Percentiles rank a stretch among this genome's conserved stretches.
Conservation (phyloP, 345 rosid species). For the Lumnitzera racemosa region DNA sequence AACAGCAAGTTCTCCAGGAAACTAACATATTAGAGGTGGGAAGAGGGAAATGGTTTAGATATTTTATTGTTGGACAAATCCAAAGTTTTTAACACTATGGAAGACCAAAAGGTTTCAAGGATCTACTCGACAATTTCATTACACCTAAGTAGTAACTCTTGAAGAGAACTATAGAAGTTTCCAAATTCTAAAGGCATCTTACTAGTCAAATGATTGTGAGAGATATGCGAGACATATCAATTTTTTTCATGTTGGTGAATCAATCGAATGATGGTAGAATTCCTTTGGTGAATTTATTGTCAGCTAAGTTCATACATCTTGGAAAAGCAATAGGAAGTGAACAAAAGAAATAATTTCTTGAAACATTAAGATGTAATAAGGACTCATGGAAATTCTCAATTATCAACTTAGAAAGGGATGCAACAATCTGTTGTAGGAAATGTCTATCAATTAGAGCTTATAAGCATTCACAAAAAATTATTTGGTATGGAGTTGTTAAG, state of each 20-base stretch:
- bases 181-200: constrained; percentile 78
- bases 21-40: constrained; percentile 40
- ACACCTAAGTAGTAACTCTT: constrained; percentile 46
- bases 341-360: too few relatives aligned
- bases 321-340: constrained; percentile 44
- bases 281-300: constrained; percentile 54
- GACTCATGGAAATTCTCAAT: too few relatives aligned
- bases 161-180: constrained; percentile 52
- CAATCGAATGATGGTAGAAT: constrained; percentile 60
- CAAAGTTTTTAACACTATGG: constrained; percentile 53
- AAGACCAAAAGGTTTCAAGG: constrained; percentile 53
- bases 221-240: constrained; percentile 78
- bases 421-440: too few relatives aligned
- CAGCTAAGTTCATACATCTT: constrained; percentile 69
- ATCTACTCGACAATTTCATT: constrained; percentile 77
- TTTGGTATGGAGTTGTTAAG: too few relatives aligned
- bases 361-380: too few relatives aligned
- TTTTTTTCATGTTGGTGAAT: constrained; percentile 41
- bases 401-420: too few relatives aligned
- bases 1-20: constrained; percentile 56
- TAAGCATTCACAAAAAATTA: too few relatives aligned
- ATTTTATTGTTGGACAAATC: constrained; percentile 85
- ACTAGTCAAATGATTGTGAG: constrained; percentile 66
- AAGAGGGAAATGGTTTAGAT: constrained; percentile 65
- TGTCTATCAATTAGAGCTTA: too few relatives aligned